Evolutionary conservation across 2,329 filamentous ascomycete genomes (phyloP).

Genomic region (Penicillium sumatraense): DNA sequence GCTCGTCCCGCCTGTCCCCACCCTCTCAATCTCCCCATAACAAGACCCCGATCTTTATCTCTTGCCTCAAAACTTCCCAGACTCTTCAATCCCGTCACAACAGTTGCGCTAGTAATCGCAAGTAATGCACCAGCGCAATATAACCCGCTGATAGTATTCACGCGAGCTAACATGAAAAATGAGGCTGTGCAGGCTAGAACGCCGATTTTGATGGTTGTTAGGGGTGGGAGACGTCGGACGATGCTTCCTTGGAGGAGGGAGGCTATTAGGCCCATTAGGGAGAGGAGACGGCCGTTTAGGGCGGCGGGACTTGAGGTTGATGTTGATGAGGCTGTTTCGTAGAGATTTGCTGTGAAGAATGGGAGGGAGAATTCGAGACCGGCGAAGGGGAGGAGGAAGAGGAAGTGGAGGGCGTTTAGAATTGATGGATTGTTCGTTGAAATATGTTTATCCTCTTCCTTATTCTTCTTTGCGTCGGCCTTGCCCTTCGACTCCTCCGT

Average conservation of each 20-base stretch:
- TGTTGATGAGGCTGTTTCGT: slow-evolving; percentile 62
- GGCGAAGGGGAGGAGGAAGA: slow-evolving; percentile 95
- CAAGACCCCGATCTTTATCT: slow-evolving; percentile 79
- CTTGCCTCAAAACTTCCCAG: slow-evolving; percentile 87
- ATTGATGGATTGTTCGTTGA: slow-evolving; percentile 82
- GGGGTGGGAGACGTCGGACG: slow-evolving; percentile 79
- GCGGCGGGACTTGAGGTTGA: slow-evolving; percentile 58
- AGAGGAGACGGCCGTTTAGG: slow-evolving; percentile 82
- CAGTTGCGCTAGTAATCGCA: slow-evolving; percentile 88
- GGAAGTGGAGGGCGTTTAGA: slow-evolving; percentile 83
- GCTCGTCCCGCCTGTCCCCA: slow-evolving; percentile 87
- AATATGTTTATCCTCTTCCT: slow-evolving; percentile 7
- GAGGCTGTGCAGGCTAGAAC: slow-evolving; percentile 76
- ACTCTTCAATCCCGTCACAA: slow-evolving; percentile 91
- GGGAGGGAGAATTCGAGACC: slow-evolving; percentile 98
- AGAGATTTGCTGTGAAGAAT: slow-evolving; percentile 96
- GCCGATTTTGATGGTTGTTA: slow-evolving; percentile 78
- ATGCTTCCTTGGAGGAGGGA: slow-evolving; percentile 93
- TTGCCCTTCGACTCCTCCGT: slow-evolving; percentile 36
- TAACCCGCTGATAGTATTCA: slow-evolving; percentile 69
- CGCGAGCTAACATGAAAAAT: slow-evolving; percentile 76
- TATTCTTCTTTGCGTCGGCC: slow-evolving; percentile 26
- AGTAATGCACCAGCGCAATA: slow-evolving; percentile 83
- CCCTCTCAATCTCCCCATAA: slow-evolving; percentile 79
- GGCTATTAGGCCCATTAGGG: slow-evolving; percentile 88